phyloP scores from a whole-genome alignment of 2,329 filamentous ascomycete species.

The Alternaria arbusti region DNA sequence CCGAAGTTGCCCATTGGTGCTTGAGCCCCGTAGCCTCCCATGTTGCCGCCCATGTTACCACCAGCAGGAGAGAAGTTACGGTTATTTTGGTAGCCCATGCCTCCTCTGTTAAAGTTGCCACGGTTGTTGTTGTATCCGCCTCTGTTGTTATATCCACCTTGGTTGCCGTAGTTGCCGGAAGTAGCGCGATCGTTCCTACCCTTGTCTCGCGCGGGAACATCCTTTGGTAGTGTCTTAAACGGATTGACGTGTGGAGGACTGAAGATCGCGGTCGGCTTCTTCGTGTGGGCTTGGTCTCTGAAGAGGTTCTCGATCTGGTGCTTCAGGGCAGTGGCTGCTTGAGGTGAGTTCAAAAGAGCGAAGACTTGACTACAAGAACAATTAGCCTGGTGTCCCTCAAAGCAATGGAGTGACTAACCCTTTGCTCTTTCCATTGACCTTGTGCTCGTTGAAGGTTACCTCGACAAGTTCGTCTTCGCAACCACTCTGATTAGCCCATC shows the following conservation, averaged over 20 bases:
- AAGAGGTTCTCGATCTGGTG: conserved; percentile 74
- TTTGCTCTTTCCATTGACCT: conserved; percentile 98
- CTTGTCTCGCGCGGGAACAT: conserved; percentile 76
- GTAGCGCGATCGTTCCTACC: conserved; percentile 64
- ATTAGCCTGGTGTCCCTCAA: conserved; percentile 12
- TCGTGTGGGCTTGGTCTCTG: conserved; percentile 64
- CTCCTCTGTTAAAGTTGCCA: conserved; percentile 42
- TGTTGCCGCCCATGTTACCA: conserved; percentile 48
- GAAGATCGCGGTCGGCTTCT: conserved; percentile 75
- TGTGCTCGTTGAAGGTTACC: conserved; percentile 96
- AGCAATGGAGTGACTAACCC: conserved; percentile 65
- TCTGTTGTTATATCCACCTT: conserved; percentile 52
- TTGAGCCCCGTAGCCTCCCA: conserved; percentile 55
- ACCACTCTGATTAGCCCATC: conserved; percentile 79
- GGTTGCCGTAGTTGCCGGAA: conserved; percentile 52
- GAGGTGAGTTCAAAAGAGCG: conserved; percentile 80
- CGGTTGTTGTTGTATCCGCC: conserved; percentile 52
- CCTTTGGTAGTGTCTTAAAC: conserved; percentile 89
- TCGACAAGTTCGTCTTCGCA: conserved; percentile 88
- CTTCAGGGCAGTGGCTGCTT: conserved; percentile 86
- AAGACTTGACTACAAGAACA: conserved; percentile 69
- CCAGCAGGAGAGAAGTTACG: conserved; percentile 45
- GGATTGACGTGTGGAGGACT: conserved; percentile 80
- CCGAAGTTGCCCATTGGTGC: conserved; percentile 56
- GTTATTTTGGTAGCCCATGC: conserved; percentile 44